Base-by-base conservation (phyloP, 495 filamentous ascomycete species). In the Oidiodendron maius region DNA sequence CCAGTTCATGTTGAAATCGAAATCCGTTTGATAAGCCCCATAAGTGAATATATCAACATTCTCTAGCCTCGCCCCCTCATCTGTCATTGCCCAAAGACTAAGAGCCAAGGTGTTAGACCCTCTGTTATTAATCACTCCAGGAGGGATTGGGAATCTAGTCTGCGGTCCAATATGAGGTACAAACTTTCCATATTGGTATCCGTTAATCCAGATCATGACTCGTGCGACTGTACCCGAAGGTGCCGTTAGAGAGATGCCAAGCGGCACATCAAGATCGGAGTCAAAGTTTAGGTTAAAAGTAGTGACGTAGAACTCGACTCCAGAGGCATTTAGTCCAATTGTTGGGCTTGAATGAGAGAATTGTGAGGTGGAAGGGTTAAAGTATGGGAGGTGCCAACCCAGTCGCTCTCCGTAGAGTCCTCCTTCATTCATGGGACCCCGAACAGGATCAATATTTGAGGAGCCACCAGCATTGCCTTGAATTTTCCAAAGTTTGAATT, bases 401-500 rank as follows among this genome's bases (percentile, higher is more conserved):
- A 64, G 25, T 25, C 63, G 44, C 32, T 67, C 62, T 2, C 59
- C 64, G 35, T 58, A 60, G 15, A 67, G 45, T 18, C 61, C 64
- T 21, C 64, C 62, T 52, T 67, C 62, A 44, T 67, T 67, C 62
- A 67, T 64, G 1, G 62, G 64, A 4, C 62, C 62, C 18, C 64
- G 73, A 1, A 73, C 64, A 5, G 68, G 64, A 48, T 90, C 85
- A 1, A 64, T 52, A 59, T 82, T 83, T 41, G 76, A 66, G 38
- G 77, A 76, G 18, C 82, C 84, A 18, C 79, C 81, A 0, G 86
- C 71, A 51, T 86, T 88, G 9, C 85, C 84, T 3, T 83, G 83
- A 11, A 89, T 65, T 53, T 84, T 87, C 85, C 85, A 88, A 23
- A 43, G 40, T 25, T 62, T 74, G 55, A 89, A 77, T 11, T 52